A percentile compares a stretch with the other conserved stretches of the same genome.
These are phyloP conservation scores for Tolypocladium sp. DNA, from an alignment of 2,329 filamentous ascomycete genomes.

Conservation along the genomic window DNA sequence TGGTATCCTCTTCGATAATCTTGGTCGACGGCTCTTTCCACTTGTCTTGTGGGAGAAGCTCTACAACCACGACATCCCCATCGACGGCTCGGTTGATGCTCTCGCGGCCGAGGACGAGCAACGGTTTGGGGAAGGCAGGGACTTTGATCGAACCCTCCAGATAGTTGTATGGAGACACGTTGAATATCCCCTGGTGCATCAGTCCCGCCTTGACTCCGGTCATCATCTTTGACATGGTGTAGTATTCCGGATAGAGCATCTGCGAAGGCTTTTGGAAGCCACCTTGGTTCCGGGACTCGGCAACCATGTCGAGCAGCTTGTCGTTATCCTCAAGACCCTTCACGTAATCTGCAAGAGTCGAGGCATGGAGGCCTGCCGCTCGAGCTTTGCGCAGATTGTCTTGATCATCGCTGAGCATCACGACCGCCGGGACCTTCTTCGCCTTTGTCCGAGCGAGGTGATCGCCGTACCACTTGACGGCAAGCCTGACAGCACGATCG, in stretches of 20 bases:
- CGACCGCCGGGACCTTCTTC: conserved; percentile 60
- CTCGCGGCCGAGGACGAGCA: conserved; percentile 83
- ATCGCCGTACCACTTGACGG: conserved; percentile 82
- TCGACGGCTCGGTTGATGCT: conserved; percentile 93
- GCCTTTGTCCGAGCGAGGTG: conserved; percentile 62
- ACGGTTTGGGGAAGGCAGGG: conserved; percentile 77
- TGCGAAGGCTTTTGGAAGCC: conserved; percentile 53
- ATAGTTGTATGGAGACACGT: conserved; percentile 96
- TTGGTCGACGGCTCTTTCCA: conserved; percentile 96
- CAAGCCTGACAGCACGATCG: conserved; percentile 78
- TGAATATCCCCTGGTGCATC: conserved; percentile 90
- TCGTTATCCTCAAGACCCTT: conserved; percentile 74
- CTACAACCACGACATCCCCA: conserved; percentile 86
- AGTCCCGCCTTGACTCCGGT: conserved; percentile 84
- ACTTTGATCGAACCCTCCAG: conserved; percentile 88
- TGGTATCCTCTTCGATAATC: conserved; percentile 85
- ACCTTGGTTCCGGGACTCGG: conserved; percentile 62
- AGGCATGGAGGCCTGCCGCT: conserved; percentile 61
- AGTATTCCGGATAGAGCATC: conserved; percentile 83
- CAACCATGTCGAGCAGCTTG: conserved; percentile 86
- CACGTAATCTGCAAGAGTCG: conserved; percentile 71
- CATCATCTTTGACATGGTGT: conserved; percentile 83
- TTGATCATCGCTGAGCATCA: conserved; percentile 91
- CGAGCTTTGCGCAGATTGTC: conserved; percentile 79
- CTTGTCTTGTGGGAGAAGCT: conserved; percentile 86